These are phyloP conservation scores for Diutina ranongensis DNA, from an alignment of 1,139 yeast genomes.

Conservation along the genomic window DNA sequence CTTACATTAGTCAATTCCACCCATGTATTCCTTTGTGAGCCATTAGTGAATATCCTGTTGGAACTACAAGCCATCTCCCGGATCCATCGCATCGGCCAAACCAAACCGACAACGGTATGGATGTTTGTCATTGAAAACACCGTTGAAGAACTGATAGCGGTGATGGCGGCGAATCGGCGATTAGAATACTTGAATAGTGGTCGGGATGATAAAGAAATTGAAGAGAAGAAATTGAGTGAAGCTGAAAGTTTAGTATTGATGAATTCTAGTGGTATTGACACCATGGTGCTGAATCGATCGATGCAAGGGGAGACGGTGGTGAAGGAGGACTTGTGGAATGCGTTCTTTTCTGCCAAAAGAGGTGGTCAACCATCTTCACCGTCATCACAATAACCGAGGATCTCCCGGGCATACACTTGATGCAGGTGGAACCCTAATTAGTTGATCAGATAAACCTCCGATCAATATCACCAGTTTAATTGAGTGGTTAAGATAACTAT, in stretches of 20 bases:
- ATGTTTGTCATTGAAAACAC: constrained; percentile 75
- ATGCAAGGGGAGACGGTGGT: constrained; percentile 47
- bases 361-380: background rate
- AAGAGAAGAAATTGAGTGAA: constrained; percentile 17
- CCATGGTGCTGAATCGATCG: constrained; percentile 26
- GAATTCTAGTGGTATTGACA: constrained; percentile 29
- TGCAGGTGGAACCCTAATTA: too few relatives aligned
- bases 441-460: too few relatives aligned
- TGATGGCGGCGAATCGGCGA: constrained; percentile 40
- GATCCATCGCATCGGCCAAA: constrained; percentile 88
- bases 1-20: constrained; percentile 83
- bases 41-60: constrained; percentile 75
- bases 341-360: constrained; percentile 32
- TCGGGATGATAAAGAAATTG: constrained; percentile 7
- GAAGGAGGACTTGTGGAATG: constrained; percentile 47
- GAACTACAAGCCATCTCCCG: constrained; percentile 89
- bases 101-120: constrained; percentile 74
- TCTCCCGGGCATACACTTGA: too few relatives aligned
- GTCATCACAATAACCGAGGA: too few relatives aligned
- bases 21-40: constrained; percentile 84
- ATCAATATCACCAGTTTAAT: too few relatives aligned
- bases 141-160: constrained; percentile 84
- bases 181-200: constrained; percentile 19
- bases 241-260: constrained; percentile 28
- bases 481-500: too few relatives aligned